Conservation (phyloP, 1,139 yeast genomes). For the Magnusiomyces tetraspermus region DNA sequence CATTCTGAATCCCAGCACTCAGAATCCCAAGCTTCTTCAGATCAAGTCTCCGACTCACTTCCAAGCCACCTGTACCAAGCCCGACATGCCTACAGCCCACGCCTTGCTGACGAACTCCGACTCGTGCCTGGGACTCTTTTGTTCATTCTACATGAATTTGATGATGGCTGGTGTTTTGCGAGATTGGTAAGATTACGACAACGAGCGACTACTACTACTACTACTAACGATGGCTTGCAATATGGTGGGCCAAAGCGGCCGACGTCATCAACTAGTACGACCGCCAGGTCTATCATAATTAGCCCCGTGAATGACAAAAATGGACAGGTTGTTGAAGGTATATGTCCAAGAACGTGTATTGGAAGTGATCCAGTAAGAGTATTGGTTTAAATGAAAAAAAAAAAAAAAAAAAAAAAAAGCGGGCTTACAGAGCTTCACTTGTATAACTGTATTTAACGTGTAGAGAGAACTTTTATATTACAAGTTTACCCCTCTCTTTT, state of each 20-base stretch:
- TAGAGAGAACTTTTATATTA: too few relatives aligned
- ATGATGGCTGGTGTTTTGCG: conserved; percentile 34
- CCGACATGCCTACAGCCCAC: conserved; percentile 25
- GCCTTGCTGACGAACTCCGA: conserved; percentile 31
- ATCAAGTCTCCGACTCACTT: too few relatives aligned
- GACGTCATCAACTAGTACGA: not conserved
- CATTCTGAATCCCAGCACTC: too few relatives aligned
- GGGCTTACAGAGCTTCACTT: too few relatives aligned
- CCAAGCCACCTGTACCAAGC: conserved; percentile 21
- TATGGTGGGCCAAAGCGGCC: too few relatives aligned
- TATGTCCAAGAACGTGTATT: conserved; percentile 28
- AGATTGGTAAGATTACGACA: conserved; percentile 10
- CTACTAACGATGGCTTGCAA: not conserved
- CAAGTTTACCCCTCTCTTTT: too few relatives aligned
- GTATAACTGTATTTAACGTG: too few relatives aligned
- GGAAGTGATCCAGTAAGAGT: conserved; percentile 5
- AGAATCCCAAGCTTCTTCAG: too few relatives aligned
- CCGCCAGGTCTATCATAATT: not conserved
- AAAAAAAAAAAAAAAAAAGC: too few relatives aligned
- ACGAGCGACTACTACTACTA: not conserved
- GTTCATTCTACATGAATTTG: conserved; percentile 29
- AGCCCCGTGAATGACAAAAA: not conserved
- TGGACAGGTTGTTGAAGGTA: conserved; percentile 20
- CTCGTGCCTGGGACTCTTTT: conserved; percentile 28
- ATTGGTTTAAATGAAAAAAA: too few relatives aligned